Evolutionary conservation across 108 stramenopile genomes (phyloP).

Genomic region (Fistulifera pelliculosa): DNA sequence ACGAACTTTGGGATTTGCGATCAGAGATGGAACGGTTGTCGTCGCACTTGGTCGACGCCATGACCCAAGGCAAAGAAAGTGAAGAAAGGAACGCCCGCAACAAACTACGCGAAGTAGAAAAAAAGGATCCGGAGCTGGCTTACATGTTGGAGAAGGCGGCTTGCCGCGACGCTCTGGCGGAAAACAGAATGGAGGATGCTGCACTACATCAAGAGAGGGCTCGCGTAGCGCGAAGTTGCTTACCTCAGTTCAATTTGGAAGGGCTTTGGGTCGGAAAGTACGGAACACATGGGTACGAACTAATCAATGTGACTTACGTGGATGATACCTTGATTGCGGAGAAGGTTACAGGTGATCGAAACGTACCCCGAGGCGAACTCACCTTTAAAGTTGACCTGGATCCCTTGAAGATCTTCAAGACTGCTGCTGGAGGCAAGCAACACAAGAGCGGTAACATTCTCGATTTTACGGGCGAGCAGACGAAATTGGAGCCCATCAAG

Average conservation of each 20-base stretch:
- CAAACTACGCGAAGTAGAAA: slow-evolving; percentile 27
- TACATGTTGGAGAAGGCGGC: slow-evolving; percentile 29
- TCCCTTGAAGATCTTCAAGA: slow-evolving; percentile 15
- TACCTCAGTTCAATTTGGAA: slow-evolving; percentile 70
- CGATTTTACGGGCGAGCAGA: neutral
- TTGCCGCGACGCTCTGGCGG: slow-evolving; percentile 20
- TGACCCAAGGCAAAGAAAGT: slow-evolving; percentile 14
- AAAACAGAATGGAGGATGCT: slow-evolving; percentile 11
- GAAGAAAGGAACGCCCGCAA: slow-evolving; percentile 22
- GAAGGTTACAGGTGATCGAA: slow-evolving; percentile 69
- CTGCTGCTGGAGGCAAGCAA: neutral
- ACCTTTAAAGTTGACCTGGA: slow-evolving; percentile 62
- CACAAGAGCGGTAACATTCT: neutral
- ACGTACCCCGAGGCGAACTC: slow-evolving; percentile 59
- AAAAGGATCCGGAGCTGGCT: slow-evolving; percentile 39
- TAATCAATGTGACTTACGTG: slow-evolving; percentile 69
- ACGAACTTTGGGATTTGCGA: slow-evolving; percentile 48
- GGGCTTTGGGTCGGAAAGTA: slow-evolving; percentile 78
- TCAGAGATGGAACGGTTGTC: slow-evolving; percentile 17
- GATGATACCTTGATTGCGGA: slow-evolving; percentile 47
- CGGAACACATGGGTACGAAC: slow-evolving; percentile 68
- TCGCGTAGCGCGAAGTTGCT: slow-evolving; percentile 29
- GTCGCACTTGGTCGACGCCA: slow-evolving; percentile 21
- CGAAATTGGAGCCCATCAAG: slow-evolving; percentile 49
- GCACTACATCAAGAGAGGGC: slow-evolving; percentile 22